Evolutionary conservation across 306 rosid species (phyloP), one percentile per base, ranked within the genome.

Genomic region (Trifolium dubium): DNA sequence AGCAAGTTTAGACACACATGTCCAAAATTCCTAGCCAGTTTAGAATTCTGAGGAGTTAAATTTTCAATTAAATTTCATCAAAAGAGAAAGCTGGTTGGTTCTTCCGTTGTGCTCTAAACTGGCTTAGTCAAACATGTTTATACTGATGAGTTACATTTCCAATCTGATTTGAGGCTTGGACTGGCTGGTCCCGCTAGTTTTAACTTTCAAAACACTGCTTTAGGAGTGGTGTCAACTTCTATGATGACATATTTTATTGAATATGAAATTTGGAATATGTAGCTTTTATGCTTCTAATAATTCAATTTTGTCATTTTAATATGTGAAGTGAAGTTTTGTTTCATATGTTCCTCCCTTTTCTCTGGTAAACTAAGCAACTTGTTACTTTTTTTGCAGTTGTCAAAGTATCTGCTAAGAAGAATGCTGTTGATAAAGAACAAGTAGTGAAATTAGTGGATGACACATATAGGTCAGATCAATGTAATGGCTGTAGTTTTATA

Each of bases 361-460:
- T 35, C 54, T 34, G 32, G 72, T 18, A 64, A 28, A 60, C 79
- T 70, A 13, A 72, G 62, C 8, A n/a, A 23, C 28, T 47, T 76
- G 34, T 70, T 70, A 39, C 41, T 10, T 54, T 82, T 59, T 80
- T 59, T 70, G 50, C 88, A 94, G 99, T 82, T 77, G 82, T 87
- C 11, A 94, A 82, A 86, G 41, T 80, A 81, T 85, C 90, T 93
- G 70, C 88, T 11, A 95, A 85, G 87, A 95, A 86, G 87, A 89
- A 78, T 82, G 84, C 92, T 81, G 86, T 88, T 78, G 90, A 83
- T 63, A 95, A 87, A 85, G 98, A 88, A 53, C 92, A 83, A 55
- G 93, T 92, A 81, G 98, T 92, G 56, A 91, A 95, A 70, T 88
- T 95, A 63, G 99, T 95, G 55, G 99, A 92, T 81, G 98, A 92